Evolutionary conservation across 495 filamentous ascomycete species (phyloP).

Genomic region (Annulohypoxylon bovei): DNA sequence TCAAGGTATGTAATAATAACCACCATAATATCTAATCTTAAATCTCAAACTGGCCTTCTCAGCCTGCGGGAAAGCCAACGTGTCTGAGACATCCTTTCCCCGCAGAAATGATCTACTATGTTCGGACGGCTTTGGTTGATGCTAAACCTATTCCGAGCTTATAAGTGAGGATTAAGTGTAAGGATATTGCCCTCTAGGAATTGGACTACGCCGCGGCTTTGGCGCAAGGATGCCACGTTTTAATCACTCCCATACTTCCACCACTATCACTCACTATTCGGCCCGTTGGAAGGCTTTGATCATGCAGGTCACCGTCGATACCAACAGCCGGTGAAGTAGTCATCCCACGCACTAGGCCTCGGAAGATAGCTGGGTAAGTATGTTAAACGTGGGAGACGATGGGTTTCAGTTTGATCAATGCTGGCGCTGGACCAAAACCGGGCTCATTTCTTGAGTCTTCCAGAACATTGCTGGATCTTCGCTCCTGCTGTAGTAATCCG

Average conservation of each 20-base stretch:
- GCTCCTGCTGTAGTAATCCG: constrained; percentile 37
- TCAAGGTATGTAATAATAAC: constrained; percentile 2
- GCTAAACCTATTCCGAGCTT: constrained; percentile 36
- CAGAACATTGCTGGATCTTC: constrained; percentile 41
- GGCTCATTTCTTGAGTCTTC: constrained; percentile 32
- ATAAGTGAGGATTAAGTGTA: constrained; percentile 36
- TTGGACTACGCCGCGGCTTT: constrained; percentile 24
- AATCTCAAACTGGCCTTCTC: constrained; percentile 6
- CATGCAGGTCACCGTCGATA: constrained; percentile 32
- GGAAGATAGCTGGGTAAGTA: constrained; percentile 7
- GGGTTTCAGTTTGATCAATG: constrained; percentile 36
- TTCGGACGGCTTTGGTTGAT: constrained; percentile 27
- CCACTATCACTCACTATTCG: constrained; percentile 43
- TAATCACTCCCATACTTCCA: constrained; percentile 25
- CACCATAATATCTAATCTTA: constrained; percentile 17
- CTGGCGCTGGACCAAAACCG: constrained; percentile 21
- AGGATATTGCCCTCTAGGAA: constrained; percentile 23
- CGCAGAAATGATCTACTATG: constrained; percentile 39
- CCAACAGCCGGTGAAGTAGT: constrained; percentile 32
- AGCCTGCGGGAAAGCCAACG: constrained; percentile 31
- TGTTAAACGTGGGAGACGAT: constrained; percentile 1
- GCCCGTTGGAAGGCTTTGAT: constrained; percentile 38
- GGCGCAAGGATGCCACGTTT: constrained; percentile 43
- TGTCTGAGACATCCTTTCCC: constrained; percentile 32
- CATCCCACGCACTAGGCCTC: constrained; percentile 33